Evolutionary conservation across 768 basidiomycete species (phyloP), one percentile per base, ranked within the genome.

Genomic region (Xerocomus potaroensis): DNA sequence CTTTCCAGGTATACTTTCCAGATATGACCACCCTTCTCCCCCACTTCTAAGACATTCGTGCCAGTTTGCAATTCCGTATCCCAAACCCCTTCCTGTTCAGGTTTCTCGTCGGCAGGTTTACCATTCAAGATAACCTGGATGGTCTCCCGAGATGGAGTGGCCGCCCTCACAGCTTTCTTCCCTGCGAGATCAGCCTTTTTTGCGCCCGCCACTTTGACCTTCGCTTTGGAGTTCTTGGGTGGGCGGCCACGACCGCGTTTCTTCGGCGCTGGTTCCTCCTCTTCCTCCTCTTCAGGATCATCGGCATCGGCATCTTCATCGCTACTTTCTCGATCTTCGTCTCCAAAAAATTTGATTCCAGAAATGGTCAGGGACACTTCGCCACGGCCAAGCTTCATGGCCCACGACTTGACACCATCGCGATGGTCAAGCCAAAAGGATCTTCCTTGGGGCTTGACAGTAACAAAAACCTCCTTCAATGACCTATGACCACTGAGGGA

Each of bases 341-440:
- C 77, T 23, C 70, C 71, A 43, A 79, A 53, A 45, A 83, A 83
- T 18, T 65, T 66, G 39, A 87, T 68, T 45, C 79, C 74, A 35
- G 69, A 69, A 30, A 91, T 60, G 47, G 74, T 63, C 15, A 91
- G 43, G 3, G 71, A 73, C 3, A 73, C 74, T 58, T 91, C 89
- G 8, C 72, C 74, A 1, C 70, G 69, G 9, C 71, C 69, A 27
- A 90, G 71, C 38, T 81, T 73, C 62, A 88, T 69, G 4, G 79
- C 78, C 89, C 89, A 91, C 29, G 68, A 78, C 58, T 76, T 79
- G 39, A 91, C 89, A 4, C 87, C 85, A 43, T 88, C 84, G 34
- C 72, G 72, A 45, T 80, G 68, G 56, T 87, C 81, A 24, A 91
- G 68, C 24, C 67, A 68, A 31, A 91, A 64, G 16, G 68, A 68